A percentile compares a stretch with the other conserved stretches of the same genome.
phyloP scores from a whole-genome alignment of 768 basidiomycete species.

The Lactarius pseudohatsudake region DNA sequence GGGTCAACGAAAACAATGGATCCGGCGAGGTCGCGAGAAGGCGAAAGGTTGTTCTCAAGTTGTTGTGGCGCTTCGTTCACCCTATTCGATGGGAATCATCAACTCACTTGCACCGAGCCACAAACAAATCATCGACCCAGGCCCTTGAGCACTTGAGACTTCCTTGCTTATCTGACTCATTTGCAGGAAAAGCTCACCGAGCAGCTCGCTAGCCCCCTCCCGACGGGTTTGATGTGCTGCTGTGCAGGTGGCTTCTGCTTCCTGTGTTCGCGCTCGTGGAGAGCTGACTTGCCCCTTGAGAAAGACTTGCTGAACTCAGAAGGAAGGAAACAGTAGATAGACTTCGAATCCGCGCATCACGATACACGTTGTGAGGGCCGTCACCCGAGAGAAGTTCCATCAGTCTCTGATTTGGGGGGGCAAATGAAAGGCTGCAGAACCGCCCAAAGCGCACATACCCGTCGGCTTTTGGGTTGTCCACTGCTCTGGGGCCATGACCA shows the following conservation, averaged over 20 bases:
- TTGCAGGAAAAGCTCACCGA: conserved; percentile 70
- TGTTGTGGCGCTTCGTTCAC: neutral
- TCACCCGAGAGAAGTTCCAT: neutral
- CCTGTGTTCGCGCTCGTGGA: no score
- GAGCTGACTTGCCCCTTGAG: neutral
- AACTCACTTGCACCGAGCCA: conserved; percentile 45
- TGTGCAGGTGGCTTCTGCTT: neutral
- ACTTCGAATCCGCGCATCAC: neutral
- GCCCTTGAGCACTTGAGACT: conserved; percentile 60
- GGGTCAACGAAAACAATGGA: conserved; percentile 62
- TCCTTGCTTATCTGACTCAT: conserved; percentile 62
- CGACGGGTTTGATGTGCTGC: neutral
- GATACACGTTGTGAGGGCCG: neutral
- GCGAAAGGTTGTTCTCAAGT: conserved; percentile 65
- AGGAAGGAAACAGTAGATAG: neutral
- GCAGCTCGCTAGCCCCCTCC: conserved; percentile 44
- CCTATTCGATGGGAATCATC: neutral
- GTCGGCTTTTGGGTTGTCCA: neutral
- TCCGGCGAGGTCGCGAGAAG: conserved; percentile 57
- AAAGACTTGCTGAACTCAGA: neutral
- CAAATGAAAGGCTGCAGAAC: neutral
- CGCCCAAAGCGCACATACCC: neutral
- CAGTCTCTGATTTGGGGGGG: neutral
- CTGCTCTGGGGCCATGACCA: neutral
- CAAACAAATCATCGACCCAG: conserved; percentile 51